Evolutionary conservation across 495 filamentous ascomycete genomes (phyloP).

Genomic region (Coniosporium apollinis): DNA sequence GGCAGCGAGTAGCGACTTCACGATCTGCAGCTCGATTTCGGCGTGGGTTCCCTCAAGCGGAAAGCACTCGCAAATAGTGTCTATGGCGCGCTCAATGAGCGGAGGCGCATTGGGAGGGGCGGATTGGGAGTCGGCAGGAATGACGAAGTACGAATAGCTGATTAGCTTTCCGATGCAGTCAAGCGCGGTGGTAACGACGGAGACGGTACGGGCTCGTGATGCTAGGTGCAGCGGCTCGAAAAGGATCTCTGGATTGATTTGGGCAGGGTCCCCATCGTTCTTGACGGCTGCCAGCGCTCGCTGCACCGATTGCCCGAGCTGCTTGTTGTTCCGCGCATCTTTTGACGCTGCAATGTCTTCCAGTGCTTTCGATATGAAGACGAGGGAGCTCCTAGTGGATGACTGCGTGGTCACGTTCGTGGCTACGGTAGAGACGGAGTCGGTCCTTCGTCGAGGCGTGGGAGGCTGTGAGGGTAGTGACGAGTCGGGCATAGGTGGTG

Average conservation of each 20-base stretch:
- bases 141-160: constrained; percentile 92
- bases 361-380: constrained; percentile 83
- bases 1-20: constrained; percentile 88
- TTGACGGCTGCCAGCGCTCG: constrained; percentile 72
- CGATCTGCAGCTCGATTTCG: constrained; percentile 91
- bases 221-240: constrained; percentile 83
- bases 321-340: constrained; percentile 67
- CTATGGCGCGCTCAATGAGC: constrained; percentile 92
- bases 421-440: constrained; percentile 40
- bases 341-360: constrained; percentile 79
- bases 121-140: constrained; percentile 33
- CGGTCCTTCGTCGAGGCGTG: constrained; percentile 25
- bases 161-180: constrained; percentile 98
- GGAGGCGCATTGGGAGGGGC: constrained; percentile 31
- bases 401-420: constrained; percentile 35
- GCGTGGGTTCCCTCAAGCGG: constrained; percentile 82
- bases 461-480: background rate
- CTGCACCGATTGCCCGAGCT: constrained; percentile 61
- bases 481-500: constrained; percentile 2
- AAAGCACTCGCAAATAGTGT: constrained; percentile 98
- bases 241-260: constrained; percentile 65
- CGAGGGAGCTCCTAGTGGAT: constrained; percentile 68
- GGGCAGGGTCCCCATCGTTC: constrained; percentile 48
- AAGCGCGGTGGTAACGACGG: constrained; percentile 72
- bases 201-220: constrained; percentile 65